These are phyloP conservation scores for Naganishia vaughanmartiniae DNA, from an alignment of 768 basidiomycete genomes.

Conservation along the genomic window DNA sequence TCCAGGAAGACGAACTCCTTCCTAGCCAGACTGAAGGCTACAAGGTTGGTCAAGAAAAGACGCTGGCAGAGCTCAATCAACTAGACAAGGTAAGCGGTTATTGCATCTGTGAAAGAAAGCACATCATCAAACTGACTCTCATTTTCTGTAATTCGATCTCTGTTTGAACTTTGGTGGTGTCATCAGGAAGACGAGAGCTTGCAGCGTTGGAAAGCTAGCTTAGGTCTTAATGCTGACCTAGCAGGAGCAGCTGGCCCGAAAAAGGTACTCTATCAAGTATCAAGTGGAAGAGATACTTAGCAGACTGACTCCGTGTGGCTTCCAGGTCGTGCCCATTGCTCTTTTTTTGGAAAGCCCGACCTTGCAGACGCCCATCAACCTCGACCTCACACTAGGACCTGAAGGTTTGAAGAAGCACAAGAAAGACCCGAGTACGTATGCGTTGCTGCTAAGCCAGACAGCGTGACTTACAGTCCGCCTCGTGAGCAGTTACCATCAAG, in stretches of 20 bases:
- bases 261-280: constrained; percentile 59
- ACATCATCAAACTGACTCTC: neutral
- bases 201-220: constrained; percentile 89
- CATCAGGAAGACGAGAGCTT: constrained; percentile 75
- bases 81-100: constrained; percentile 64
- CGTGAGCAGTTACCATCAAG: constrained; percentile 15
- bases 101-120: neutral
- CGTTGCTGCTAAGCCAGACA: constrained; percentile 30
- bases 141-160: neutral
- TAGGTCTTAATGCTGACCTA: constrained; percentile 67
- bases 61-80: constrained; percentile 74
- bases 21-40: constrained; percentile 49
- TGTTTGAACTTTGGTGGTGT: neutral
- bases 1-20: constrained; percentile 25
- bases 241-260: constrained; percentile 54
- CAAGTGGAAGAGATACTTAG: neutral
- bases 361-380: constrained; percentile 61
- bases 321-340: constrained; percentile 49
- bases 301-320: neutral
- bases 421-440: constrained; percentile 61
- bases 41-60: constrained; percentile 55
- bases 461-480: no score
- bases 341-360: constrained; percentile 78
- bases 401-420: constrained; percentile 60
- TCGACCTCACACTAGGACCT: constrained; percentile 63